Conservation (phyloP, 83 land plant genomes). For the Isoetes engelmannii region DNA sequence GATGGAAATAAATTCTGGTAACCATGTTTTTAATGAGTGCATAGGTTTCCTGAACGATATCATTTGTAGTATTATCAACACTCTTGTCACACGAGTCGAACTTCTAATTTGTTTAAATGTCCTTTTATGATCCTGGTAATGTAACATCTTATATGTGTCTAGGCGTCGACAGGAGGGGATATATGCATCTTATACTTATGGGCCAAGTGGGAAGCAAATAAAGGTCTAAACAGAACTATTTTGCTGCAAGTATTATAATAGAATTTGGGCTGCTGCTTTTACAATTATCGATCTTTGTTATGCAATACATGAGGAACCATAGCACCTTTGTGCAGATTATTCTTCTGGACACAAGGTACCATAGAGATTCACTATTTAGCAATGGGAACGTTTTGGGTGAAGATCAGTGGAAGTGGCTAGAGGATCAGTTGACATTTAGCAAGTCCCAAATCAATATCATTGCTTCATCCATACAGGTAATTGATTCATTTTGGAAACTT, state of each 20-base stretch:
- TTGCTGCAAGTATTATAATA: neutral
- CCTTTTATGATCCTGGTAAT: no score
- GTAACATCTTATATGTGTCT: slow-evolving; percentile 15
- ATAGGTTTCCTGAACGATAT: no score
- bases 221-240: slow-evolving; percentile 37
- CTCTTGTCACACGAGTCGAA: no score
- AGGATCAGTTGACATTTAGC: slow-evolving; percentile 51
- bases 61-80: no score
- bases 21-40: neutral
- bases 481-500: neutral
- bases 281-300: no score
- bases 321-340: slow-evolving; percentile 40
- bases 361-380: slow-evolving; percentile 61
- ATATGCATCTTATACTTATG: slow-evolving; percentile 65
- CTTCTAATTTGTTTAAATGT: no score
- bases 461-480: slow-evolving; percentile 87
- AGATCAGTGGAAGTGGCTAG: slow-evolving; percentile 74
- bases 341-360: slow-evolving; percentile 81
- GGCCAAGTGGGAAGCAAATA: slow-evolving; percentile 54
- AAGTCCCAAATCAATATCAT: slow-evolving; percentile 61
- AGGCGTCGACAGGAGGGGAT: slow-evolving; percentile 84
- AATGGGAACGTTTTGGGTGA: slow-evolving; percentile 70
- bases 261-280: no score
- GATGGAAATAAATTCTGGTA: neutral
- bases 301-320: no score